phyloP scores from a whole-genome alignment of 1,139 yeast species.

The Debaryomyces sp. region DNA sequence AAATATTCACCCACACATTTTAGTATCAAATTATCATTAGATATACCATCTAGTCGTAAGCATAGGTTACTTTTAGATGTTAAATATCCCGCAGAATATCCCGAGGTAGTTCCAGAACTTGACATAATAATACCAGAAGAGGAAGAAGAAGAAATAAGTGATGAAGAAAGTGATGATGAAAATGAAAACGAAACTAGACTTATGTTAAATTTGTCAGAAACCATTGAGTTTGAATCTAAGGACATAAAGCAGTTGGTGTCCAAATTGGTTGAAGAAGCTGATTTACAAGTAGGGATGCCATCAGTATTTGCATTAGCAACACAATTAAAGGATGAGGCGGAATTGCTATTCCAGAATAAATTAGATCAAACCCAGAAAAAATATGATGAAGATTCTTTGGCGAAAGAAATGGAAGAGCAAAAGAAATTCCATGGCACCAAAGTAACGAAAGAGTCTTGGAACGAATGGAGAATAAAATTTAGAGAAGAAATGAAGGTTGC shows the following conservation, averaged over 20 bases:
- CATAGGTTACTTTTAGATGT: conserved; percentile 58
- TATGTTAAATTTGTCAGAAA: conserved; percentile 57
- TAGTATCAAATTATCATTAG: conserved; percentile 52
- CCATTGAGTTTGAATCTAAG: conserved; percentile 48
- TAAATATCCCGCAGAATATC: conserved; percentile 71
- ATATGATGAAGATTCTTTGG: conserved; percentile 59
- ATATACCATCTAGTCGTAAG: conserved; percentile 57
- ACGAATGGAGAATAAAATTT: conserved; percentile 69
- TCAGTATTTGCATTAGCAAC: conserved; percentile 80
- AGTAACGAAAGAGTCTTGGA: conserved; percentile 73
- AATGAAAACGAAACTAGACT: conserved; percentile 46
- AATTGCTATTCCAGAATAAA: conserved; percentile 59
- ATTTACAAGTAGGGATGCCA: conserved; percentile 83
- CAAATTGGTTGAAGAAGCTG: conserved; percentile 62
- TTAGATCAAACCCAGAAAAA: conserved; percentile 55
- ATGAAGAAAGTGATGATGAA: conserved; percentile 43
- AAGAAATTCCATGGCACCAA: conserved; percentile 81
- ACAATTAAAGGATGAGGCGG: conserved; percentile 78
- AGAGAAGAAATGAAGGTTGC: conserved; percentile 60
- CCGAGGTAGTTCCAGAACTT: conserved; percentile 66
- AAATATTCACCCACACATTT: conserved; percentile 47
- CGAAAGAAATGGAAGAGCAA: conserved; percentile 66
- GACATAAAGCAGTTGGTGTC: conserved; percentile 47
- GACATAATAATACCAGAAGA: conserved; percentile 39
- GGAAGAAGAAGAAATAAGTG: conserved; percentile 38